These are phyloP conservation scores for Lentinula aciculospora DNA, from an alignment of 768 basidiomycete species.

Conservation along the genomic window DNA sequence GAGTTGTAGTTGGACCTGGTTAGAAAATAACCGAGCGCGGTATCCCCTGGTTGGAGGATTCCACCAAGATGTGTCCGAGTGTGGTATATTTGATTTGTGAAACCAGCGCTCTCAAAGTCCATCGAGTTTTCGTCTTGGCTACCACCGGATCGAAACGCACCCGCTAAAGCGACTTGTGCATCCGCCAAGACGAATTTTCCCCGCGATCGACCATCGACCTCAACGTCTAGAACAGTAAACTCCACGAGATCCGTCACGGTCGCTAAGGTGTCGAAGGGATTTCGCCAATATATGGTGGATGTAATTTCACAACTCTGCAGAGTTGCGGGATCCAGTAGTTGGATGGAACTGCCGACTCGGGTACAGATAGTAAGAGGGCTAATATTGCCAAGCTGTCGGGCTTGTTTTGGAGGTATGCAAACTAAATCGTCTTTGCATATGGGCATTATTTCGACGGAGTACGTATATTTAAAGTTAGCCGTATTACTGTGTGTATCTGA, in stretches of 20 bases:
- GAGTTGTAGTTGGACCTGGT: slow-evolving; percentile 92
- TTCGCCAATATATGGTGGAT: slow-evolving; percentile 83
- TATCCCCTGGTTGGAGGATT: slow-evolving; percentile 89
- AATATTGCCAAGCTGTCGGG: slow-evolving; percentile 83
- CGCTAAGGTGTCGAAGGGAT: slow-evolving; percentile 82
- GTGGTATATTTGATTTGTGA: slow-evolving; percentile 79
- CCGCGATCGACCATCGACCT: slow-evolving; percentile 53
- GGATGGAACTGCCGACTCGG: slow-evolving; percentile 88
- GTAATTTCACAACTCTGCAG: slow-evolving; percentile 80
- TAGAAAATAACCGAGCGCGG: slow-evolving; percentile 87
- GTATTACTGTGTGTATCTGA: slow-evolving; percentile 89
- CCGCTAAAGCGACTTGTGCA: slow-evolving; percentile 84
- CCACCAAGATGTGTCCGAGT: slow-evolving; percentile 95
- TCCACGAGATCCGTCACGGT: slow-evolving; percentile 83
- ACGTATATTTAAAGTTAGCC: slow-evolving; percentile 95
- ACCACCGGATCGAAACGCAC: slow-evolving; percentile 60
- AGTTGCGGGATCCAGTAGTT: slow-evolving; percentile 85
- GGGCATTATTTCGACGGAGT: slow-evolving; percentile 94
- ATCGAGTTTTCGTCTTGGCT: slow-evolving; percentile 46
- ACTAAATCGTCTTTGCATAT: slow-evolving; percentile 98
- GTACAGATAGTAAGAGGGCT: slow-evolving; percentile 81
- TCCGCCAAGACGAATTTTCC: slow-evolving; percentile 73
- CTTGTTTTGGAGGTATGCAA: slow-evolving; percentile 79
- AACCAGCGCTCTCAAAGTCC: slow-evolving; percentile 56
- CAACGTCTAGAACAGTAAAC: slow-evolving; percentile 93